phyloP scores from a whole-genome alignment of 495 filamentous ascomycete species.

The Cetradonia linearis region DNA sequence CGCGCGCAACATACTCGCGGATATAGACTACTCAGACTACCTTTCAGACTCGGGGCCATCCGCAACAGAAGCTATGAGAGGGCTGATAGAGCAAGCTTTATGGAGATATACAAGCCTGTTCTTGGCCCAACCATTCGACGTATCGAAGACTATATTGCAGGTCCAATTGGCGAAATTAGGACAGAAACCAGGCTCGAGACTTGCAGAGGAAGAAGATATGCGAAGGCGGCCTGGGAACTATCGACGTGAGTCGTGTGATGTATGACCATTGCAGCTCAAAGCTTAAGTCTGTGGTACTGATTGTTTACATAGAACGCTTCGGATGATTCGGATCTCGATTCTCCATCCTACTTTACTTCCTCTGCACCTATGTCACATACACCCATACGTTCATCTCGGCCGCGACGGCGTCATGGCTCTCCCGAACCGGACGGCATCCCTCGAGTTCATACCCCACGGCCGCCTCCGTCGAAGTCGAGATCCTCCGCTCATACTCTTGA shows the following conservation, averaged over 20 bases:
- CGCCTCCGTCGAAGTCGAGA: slow-evolving; percentile 29
- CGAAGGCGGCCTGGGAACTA: slow-evolving; percentile 30
- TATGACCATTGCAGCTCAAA: neutral
- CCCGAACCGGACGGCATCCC: slow-evolving; percentile 32
- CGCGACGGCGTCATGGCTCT: slow-evolving; percentile 27
- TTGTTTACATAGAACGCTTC: slow-evolving; percentile 27
- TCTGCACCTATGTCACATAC: slow-evolving; percentile 45
- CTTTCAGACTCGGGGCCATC: slow-evolving; percentile 67
- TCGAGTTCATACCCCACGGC: slow-evolving; percentile 23
- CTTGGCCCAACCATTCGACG: slow-evolving; percentile 91
- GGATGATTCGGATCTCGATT: slow-evolving; percentile 65
- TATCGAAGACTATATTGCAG: slow-evolving; percentile 88
- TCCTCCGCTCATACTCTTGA: slow-evolving; percentile 50
- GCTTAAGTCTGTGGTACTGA: neutral
- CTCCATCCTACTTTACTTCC: slow-evolving; percentile 78
- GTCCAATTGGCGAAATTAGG: slow-evolving; percentile 41
- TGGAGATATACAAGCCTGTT: slow-evolving; percentile 79
- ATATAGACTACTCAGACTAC: slow-evolving; percentile 84
- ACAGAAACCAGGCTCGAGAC: slow-evolving; percentile 20
- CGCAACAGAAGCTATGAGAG: slow-evolving; percentile 57
- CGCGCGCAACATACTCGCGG: slow-evolving; percentile 72
- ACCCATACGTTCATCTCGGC: slow-evolving; percentile 43
- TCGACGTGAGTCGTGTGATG: slow-evolving; percentile 34
- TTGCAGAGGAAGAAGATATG: slow-evolving; percentile 21
- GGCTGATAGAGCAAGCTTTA: slow-evolving; percentile 64